Evolutionary conservation across 75 land plant genomes (phyloP).

Genomic region (Selaginella tamariscina): DNA sequence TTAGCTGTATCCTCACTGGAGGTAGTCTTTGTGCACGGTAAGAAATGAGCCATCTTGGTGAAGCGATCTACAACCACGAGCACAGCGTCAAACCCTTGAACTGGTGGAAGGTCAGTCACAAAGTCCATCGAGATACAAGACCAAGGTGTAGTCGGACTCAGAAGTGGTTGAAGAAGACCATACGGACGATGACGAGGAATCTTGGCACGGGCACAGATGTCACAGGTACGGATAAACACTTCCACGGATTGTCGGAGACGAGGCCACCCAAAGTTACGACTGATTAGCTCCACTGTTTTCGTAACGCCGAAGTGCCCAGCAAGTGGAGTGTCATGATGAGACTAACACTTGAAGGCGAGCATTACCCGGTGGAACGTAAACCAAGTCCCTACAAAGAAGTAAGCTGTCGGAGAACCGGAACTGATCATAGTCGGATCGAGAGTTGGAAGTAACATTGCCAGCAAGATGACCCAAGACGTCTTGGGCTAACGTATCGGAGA

Average conservation of each 20-base stretch:
- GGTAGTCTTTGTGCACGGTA: conserved; percentile 6
- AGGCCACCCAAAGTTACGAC: conserved; percentile 11
- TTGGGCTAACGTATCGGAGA: background rate
- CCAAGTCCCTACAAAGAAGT: conserved; percentile 3
- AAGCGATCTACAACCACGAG: background rate
- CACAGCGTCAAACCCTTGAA: conserved; percentile 1
- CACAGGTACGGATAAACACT: conserved; percentile 6
- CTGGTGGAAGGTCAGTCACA: conserved; percentile 5
- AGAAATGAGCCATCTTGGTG: conserved; percentile 9
- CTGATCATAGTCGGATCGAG: background rate
- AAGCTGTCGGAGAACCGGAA: conserved; percentile 3
- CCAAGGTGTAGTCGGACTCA: conserved; percentile 6
- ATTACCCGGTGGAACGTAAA: conserved; percentile 3
- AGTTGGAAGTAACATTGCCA: background rate
- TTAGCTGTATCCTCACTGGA: conserved; percentile 8
- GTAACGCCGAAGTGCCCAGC: conserved; percentile 10
- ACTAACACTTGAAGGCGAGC: conserved; percentile 16
- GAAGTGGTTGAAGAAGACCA: conserved; percentile 5
- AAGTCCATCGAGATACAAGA: conserved; percentile 6
- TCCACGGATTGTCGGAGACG: conserved; percentile 6
- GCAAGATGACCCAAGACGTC: conserved; percentile 3
- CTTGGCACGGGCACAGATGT: conserved; percentile 12
- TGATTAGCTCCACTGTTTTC: conserved; percentile 11
- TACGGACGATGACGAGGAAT: conserved; percentile 4
- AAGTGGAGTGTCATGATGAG: conserved; percentile 9